Base-by-base conservation (phyloP, 2,329 filamentous ascomycete species). In the Berkeleyomyces rouxiae region DNA sequence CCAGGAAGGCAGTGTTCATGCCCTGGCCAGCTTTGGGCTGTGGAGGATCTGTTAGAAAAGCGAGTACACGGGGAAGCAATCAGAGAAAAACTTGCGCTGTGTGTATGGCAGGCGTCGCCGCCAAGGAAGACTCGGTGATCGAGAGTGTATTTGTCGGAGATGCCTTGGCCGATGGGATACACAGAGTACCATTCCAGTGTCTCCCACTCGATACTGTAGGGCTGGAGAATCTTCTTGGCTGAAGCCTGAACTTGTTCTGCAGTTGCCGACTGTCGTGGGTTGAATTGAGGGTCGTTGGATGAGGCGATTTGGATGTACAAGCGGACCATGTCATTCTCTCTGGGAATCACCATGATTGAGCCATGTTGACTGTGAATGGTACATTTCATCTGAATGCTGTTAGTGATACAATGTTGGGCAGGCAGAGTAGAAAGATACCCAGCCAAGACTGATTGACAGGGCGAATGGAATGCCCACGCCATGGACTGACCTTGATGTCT, bases 1-100 rank as follows among this genome's bases (percentile, higher is more conserved):
- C 87, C 60, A 87, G 76, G 74, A 90, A 89, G 3, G 85, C 86
- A 0, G 86, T 87, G 69, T 90, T 90, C 87, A 90, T 90, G 39
- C 86, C 86, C 72, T 89, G 86, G 1, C 86, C 86, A 40, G 86
- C 86, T 75, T 88, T 89, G 44, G 86, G 86, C 81, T 83, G 68
- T 79, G 7, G 9, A 16, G 7, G n/a, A 43, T 11, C 42, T 33
- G 13, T 10, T 81, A 80, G 31, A 81, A 79, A 81, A 37, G 7
- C 37, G 49, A 57, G 9, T 7, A 53, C n/a, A 6, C 16, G 4
- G 10, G 11, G 11, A 44, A 3, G 6, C 23, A 9, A 49, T 23
- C 46, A 49, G 31, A 16, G 13, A 23, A 23, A 7, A 11, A 73
- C 82, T 75, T 74, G 84, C 82, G 67, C 85, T 88, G 68, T 89